Base-by-base conservation (phyloP, 2,329 filamentous ascomycete genomes). In the Penicillium sp. region DNA sequence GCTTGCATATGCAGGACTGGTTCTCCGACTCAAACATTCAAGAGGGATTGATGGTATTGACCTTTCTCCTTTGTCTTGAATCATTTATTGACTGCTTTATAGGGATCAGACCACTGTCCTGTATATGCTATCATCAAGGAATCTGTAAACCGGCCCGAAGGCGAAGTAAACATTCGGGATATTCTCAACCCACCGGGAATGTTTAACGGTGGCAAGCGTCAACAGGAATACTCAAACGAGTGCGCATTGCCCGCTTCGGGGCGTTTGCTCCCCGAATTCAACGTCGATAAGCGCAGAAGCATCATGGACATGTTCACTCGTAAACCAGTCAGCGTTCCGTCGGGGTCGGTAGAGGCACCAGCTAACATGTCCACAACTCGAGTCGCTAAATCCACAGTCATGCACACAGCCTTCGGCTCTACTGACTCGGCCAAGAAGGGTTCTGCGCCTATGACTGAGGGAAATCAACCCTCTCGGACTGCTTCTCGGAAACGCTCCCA, bases 41-140 rank as follows among this genome's bases (percentile, higher is more conserved):
- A 71, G 91, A 96, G 73, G 92, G 92, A 0, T 77, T 97, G 22
- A 88, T 96, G 77, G 81, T 82, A 66, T 42, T 72, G 5, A 55
- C 31, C 42, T 34, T 8, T 8, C 7, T 26, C 43, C 22, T 18
- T 18, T 42, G 11, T 16, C 4, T 16, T n/a, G 45, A 40, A 29
- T 18, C 18, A 31, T 44, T 73, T 61, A 73, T 50, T 35, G 14
- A 46, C 16, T 11, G 2, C 31, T 34, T 38, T 11, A 9, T 29
- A 83, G 82, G 94, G 94, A 0, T 97, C 93, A 1, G 94, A 99
- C 69, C 94, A 99, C 72, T 99, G 94, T 66, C 94, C 94, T 0
- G 93, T 97, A 1, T 97, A 89, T 71, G 91, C 87, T 1, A 81
- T 83, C 3, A 79, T 95, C 24, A 85, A 86, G 18, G 85, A 92